Conservation (phyloP, 2,329 filamentous ascomycete species). For the Penicillium sp. region DNA sequence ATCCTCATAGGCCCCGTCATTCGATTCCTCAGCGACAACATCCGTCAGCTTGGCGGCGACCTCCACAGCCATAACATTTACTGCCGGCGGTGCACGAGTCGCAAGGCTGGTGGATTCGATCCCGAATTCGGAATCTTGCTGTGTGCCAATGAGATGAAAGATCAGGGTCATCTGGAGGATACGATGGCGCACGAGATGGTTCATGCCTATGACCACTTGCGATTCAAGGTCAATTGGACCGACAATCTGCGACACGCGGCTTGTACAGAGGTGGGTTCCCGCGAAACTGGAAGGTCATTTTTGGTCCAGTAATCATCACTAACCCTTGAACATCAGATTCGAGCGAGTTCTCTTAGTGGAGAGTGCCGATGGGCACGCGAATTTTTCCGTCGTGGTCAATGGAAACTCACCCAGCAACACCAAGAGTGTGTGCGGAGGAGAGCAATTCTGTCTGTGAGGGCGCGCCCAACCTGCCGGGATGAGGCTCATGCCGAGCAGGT, state of each 20-base stretch:
- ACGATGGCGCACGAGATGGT: slow-evolving; percentile 97
- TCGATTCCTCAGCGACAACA: slow-evolving; percentile 77
- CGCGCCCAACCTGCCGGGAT: slow-evolving; percentile 73
- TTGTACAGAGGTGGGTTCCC: slow-evolving; percentile 65
- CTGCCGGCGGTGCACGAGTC: slow-evolving; percentile 70
- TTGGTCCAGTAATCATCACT: slow-evolving; percentile 3
- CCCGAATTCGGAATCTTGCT: slow-evolving; percentile 81
- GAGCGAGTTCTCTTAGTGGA: slow-evolving; percentile 84
- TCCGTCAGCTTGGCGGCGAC: slow-evolving; percentile 69
- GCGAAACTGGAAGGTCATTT: neutral
- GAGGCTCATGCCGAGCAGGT: slow-evolving; percentile 79
- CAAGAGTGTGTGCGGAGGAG: slow-evolving; percentile 83
- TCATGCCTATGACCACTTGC: slow-evolving; percentile 86
- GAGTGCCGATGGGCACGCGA: slow-evolving; percentile 89
- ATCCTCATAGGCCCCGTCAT: slow-evolving; percentile 60
- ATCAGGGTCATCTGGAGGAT: slow-evolving; percentile 79
- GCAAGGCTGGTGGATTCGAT: slow-evolving; percentile 77
- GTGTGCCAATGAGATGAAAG: slow-evolving; percentile 84
- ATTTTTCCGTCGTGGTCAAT: slow-evolving; percentile 77
- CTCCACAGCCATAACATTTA: slow-evolving; percentile 70
- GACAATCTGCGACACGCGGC: slow-evolving; percentile 81
- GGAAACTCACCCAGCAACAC: slow-evolving; percentile 84
- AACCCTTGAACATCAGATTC: slow-evolving; percentile 55
- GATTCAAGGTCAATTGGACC: slow-evolving; percentile 84
- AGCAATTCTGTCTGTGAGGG: slow-evolving; percentile 72